Evolutionary conservation across 257 asterid species (phyloP).

Genomic region (Penstemon barbatus): DNA sequence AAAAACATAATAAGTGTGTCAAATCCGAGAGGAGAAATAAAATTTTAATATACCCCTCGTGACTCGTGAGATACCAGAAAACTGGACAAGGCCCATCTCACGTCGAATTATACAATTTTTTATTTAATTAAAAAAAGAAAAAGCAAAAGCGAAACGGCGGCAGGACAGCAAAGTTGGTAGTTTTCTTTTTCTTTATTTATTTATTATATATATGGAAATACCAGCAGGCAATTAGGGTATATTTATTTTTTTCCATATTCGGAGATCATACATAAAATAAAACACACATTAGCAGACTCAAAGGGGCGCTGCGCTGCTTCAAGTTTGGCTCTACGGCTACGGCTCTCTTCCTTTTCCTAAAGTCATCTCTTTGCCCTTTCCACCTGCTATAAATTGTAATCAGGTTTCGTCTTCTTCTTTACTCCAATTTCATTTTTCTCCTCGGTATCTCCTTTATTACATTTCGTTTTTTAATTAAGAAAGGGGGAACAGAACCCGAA

Average conservation of each 20-base stretch:
- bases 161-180: too few species aligned
- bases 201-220: background rate
- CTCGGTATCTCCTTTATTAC: background rate
- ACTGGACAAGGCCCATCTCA: too few species aligned
- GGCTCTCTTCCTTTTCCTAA: background rate
- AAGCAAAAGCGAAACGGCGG: too few species aligned
- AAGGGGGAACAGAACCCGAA: background rate
- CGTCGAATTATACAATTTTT: too few species aligned
- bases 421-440: background rate
- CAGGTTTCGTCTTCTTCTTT: background rate
- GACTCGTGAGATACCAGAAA: too few species aligned
- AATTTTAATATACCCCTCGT: too few species aligned
- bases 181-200: background rate
- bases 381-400: too few species aligned
- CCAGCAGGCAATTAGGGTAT: background rate
- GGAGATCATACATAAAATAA: background rate
- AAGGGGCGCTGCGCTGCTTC: background rate
- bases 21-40: too few species aligned
- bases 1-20: too few species aligned
- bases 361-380: background rate
- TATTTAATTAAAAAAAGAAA: too few species aligned
- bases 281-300: background rate
- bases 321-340: background rate
- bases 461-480: background rate
- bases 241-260: background rate